Evolutionary conservation across 257 asterid genomes (phyloP), one percentile per base, ranked within the genome.

Genomic region (Solanum infundibuliforme): DNA sequence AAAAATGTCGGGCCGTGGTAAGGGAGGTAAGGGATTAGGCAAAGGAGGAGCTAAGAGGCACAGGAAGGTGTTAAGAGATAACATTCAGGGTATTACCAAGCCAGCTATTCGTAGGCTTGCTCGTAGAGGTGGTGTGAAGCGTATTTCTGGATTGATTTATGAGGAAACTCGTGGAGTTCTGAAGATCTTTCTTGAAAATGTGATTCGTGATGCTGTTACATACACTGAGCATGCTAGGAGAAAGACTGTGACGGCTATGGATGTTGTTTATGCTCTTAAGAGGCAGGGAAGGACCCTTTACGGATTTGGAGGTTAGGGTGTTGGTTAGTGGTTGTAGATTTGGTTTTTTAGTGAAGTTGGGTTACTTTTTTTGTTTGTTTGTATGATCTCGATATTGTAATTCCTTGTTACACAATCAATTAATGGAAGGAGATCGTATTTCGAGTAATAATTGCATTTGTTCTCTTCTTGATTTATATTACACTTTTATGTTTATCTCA

Each of bases 1-100:
- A 23, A 87, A 88, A 74, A 91, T 91, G 93, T 91, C 93, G 2
- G 93, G 93, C 5, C 89, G 87, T 29, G 89, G 89, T 3, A 87
- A 87, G 62, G 89, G 89, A 83, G 89, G 89, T 1, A 87, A 87
- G 32, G 89, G 89, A 5, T 46, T 87, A 25, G 89, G 89, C 12
- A 87, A 87, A 84, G 89, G 89, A 68, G 87, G 89, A 82, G 89
- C 89, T 12, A 87, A 87, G 81, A 72, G 89, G 41, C 89, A 87
- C n/a, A 38, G 89, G 69, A 87, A 87, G 34, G 89, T 87, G 0
- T 25, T 87, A 2, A 69, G 89, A 5, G 89, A 87, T 39, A 87
- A 87, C 65, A 87, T 87, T 5, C 89, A 87, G 6, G 89, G 89
- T 0, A 87, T 87, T 35, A 87, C 89, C 2, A 87, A 87, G 83